These are phyloP conservation scores for Pichia sp. DNA, from an alignment of 1,139 yeast species.

Conservation along the genomic window DNA sequence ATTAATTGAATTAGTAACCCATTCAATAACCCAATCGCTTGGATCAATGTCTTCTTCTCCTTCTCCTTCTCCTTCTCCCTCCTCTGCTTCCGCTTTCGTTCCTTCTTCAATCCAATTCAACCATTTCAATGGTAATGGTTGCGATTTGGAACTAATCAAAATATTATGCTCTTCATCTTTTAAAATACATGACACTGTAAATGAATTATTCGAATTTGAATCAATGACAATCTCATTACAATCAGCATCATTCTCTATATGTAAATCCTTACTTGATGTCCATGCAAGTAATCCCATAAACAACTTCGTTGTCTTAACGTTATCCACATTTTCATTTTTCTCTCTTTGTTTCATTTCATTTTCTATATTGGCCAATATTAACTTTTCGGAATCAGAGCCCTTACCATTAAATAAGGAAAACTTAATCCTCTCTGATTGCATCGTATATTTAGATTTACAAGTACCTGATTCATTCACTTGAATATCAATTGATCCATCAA, in stretches of 20 bases:
- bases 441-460: slow-evolving; percentile 16
- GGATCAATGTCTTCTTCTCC: slow-evolving; percentile 52
- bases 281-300: slow-evolving; percentile 76
- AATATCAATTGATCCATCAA: slow-evolving; percentile 77
- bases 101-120: slow-evolving; percentile 68
- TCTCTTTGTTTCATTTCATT: slow-evolving; percentile 50
- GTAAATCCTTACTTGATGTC: slow-evolving; percentile 29
- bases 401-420: slow-evolving; percentile 75
- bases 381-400: slow-evolving; percentile 77
- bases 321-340: slow-evolving; percentile 24
- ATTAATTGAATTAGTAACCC: slow-evolving; percentile 81
- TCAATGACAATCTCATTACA: slow-evolving; percentile 37
- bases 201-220: slow-evolving; percentile 35
- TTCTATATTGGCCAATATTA: slow-evolving; percentile 81
- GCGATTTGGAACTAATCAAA: slow-evolving; percentile 69
- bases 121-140: slow-evolving; percentile 88
- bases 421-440: slow-evolving; percentile 31
- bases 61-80: slow-evolving; percentile 25
- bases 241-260: slow-evolving; percentile 21
- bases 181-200: slow-evolving; percentile 64
- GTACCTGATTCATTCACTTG: slow-evolving; percentile 48
- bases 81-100: slow-evolving; percentile 31
- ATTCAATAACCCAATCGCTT: slow-evolving; percentile 88
- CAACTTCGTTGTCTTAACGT: slow-evolving; percentile 43
- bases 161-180: slow-evolving; percentile 76